These are phyloP conservation scores for Fusarium cyanostomum DNA, from an alignment of 2,329 filamentous ascomycete genomes.

Conservation along the genomic window DNA sequence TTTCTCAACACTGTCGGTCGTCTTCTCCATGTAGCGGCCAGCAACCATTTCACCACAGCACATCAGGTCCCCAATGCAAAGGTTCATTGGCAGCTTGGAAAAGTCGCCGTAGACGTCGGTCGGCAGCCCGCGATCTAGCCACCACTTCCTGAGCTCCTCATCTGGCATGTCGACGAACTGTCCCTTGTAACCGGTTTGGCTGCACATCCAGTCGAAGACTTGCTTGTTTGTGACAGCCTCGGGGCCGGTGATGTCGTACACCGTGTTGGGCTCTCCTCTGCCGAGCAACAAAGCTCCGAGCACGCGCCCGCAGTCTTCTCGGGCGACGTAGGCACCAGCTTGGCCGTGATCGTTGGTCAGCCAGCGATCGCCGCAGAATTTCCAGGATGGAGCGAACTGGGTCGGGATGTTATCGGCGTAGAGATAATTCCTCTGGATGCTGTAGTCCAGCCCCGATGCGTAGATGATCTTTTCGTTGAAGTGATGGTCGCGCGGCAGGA, in stretches of 20 bases:
- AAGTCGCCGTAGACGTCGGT: constrained; percentile 39
- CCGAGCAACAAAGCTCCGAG: constrained; percentile 31
- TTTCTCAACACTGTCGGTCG: constrained; percentile 38
- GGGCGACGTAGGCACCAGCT: constrained; percentile 36
- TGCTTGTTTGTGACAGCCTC: constrained; percentile 34
- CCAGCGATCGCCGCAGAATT: constrained; percentile 39
- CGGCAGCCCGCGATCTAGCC: constrained; percentile 34
- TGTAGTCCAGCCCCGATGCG: constrained; percentile 35
- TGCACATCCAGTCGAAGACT: constrained; percentile 37
- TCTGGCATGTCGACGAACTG: constrained; percentile 35
- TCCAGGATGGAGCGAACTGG: constrained; percentile 34
- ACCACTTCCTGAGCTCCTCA: constrained; percentile 37
- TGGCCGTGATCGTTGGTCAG: constrained; percentile 34
- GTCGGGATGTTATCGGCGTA: constrained; percentile 39
- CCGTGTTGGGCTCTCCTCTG: constrained; percentile 33
- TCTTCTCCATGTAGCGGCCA: constrained; percentile 24
- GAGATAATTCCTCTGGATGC: constrained; percentile 39
- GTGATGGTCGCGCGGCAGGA: constrained; percentile 38
- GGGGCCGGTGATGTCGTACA: constrained; percentile 37
- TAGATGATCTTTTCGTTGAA: constrained; percentile 38
- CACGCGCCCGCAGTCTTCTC: constrained; percentile 38
- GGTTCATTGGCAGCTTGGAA: constrained; percentile 38
- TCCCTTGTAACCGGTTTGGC: constrained; percentile 33
- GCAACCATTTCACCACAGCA: constrained; percentile 42
- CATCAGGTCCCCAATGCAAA: constrained; percentile 38